Base-by-base conservation (phyloP, 2,329 filamentous ascomycete species). In the Calonectria crousiana region DNA sequence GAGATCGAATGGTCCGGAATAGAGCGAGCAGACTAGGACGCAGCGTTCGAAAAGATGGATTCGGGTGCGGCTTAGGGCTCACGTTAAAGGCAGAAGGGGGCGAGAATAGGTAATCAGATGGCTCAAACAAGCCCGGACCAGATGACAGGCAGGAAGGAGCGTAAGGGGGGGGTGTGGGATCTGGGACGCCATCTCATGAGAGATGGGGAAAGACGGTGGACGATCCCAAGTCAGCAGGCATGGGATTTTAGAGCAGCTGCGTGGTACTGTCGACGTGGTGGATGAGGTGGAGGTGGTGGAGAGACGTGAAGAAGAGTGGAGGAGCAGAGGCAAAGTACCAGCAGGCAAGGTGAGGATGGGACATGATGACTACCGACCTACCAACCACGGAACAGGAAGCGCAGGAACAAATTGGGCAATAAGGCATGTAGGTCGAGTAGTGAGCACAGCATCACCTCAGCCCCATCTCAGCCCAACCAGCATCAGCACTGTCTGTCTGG, bases 141-240 rank as follows among this genome's bases (percentile, higher is more conserved):
- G 75, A 76, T 75, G 73, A 74, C 58, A 75, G 72, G 72, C 58
- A 75, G 70, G 78, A 74, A 72, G 74, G 76, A 74, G 72, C 52
- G 67, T 47, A 64, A 70, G 75, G 66, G 78, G 78, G 75, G 69
- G 77, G 79, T 28, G 77, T 78, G 77, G 76, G 73, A 68, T 56
- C 77, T 58, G 69, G 66, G 70, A 78, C 47, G 51, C 47, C 72
- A 73, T 69, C 62, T 66, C 30, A 49, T 47, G 53, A 64, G 47
- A 71, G 67, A 80, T 78, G 77, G 56, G 75, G 78, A 79, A 80
- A 77, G 74, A 58, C 71, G 56, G 74, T 74, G 71, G 78, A 62
- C 75, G 77, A 80, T 78, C 78, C 41, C 62, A 75, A 77, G 73
- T 68, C 65, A 69, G 69, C 73, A 76, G 74, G 74, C 72, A 79